Evolutionary conservation across 257 asterid species (phyloP).

Genomic region (Nicotiana undulata): DNA sequence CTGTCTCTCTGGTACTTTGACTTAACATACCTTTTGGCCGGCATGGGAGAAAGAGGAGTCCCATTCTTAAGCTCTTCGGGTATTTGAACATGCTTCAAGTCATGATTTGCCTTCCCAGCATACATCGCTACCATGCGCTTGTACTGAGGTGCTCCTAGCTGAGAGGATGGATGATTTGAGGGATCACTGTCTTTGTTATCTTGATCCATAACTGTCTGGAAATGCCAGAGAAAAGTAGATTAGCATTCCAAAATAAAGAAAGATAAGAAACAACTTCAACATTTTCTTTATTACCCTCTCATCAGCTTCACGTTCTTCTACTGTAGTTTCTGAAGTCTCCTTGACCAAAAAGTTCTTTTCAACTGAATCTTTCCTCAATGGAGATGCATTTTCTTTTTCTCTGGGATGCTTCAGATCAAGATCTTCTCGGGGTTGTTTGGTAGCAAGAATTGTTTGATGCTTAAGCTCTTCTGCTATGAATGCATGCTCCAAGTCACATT

Average conservation of each 20-base stretch:
- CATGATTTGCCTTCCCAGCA: conserved; percentile 1
- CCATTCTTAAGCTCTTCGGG: conserved; percentile 4
- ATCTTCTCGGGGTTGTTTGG: not conserved
- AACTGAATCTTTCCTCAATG: conserved; percentile 35
- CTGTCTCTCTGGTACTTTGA: not conserved
- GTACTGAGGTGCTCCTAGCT: not conserved
- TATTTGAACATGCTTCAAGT: not conserved
- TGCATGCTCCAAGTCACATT: conserved; percentile 1
- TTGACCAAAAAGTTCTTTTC: conserved; percentile 38
- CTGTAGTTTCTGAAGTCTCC: conserved; percentile 9
- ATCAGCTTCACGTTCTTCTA: conserved; percentile 16
- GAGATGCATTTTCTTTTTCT: conserved; percentile 21
- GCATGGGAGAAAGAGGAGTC: not conserved
- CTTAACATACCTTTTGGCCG: not conserved
- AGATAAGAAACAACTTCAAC: not conserved
- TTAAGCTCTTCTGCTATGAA: not conserved
- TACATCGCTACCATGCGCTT: not conserved
- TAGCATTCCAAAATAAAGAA: not conserved
- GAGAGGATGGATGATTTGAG: not conserved
- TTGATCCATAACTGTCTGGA: conserved; percentile 2
- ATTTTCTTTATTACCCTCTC: conserved; percentile 11
- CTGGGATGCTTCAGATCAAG: not conserved
- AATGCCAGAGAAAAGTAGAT: not conserved
- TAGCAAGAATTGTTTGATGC: not conserved
- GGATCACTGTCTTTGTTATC: not conserved